Evolutionary conservation across 495 filamentous ascomycete species (phyloP).

Genomic region (Penicillium goetzii): DNA sequence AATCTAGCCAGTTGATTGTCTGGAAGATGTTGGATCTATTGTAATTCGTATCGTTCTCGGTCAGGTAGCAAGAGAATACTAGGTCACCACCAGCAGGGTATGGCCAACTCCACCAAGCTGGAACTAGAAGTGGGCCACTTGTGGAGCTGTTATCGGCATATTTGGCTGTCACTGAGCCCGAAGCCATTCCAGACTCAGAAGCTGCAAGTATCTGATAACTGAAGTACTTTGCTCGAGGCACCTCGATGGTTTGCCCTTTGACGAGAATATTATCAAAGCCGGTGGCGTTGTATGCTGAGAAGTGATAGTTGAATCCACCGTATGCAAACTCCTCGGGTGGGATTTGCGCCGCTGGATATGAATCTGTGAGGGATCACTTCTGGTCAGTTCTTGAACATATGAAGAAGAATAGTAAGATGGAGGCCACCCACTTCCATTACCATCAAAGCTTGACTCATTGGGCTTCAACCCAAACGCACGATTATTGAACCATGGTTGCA

Average conservation of each 20-base stretch:
- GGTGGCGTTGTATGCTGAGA: slow-evolving; percentile 49
- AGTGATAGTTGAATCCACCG: slow-evolving; percentile 49
- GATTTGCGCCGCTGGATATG: slow-evolving; percentile 48
- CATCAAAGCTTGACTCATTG: slow-evolving; percentile 48
- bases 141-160: slow-evolving; percentile 50
- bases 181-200: slow-evolving; percentile 46
- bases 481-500: slow-evolving; percentile 46
- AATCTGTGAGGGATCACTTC: slow-evolving; percentile 28
- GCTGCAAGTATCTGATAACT: slow-evolving; percentile 53
- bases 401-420: not conserved
- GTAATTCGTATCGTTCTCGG: slow-evolving; percentile 47
- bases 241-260: slow-evolving; percentile 44
- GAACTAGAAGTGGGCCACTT: slow-evolving; percentile 45
- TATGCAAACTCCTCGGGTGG: slow-evolving; percentile 45
- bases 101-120: slow-evolving; percentile 53
- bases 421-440: slow-evolving; percentile 29
- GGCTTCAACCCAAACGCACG: slow-evolving; percentile 48
- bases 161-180: slow-evolving; percentile 49
- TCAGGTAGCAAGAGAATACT: slow-evolving; percentile 53
- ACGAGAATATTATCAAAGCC: slow-evolving; percentile 50
- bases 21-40: slow-evolving; percentile 59
- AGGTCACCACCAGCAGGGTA: slow-evolving; percentile 55
- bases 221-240: slow-evolving; percentile 43
- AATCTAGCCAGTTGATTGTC: slow-evolving; percentile 49
- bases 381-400: not conserved